Percentiles rank a stretch among this genome's conserved stretches.
Conservation (phyloP, 1,284 basidiomycete genomes). For the Meira nashicola region DNA sequence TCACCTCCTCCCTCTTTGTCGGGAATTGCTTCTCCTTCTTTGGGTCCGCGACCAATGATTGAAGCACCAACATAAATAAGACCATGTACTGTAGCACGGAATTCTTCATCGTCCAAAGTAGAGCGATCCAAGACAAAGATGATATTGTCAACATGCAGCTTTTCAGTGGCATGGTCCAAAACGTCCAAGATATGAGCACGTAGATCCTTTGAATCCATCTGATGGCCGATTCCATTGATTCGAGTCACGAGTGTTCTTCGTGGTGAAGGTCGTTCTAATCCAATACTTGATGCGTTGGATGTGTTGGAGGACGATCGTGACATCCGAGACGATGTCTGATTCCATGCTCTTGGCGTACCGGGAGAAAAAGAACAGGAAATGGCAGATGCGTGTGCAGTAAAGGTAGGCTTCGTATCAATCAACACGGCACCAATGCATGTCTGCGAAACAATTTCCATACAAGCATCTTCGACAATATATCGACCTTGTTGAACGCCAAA, state of each 20-base stretch:
- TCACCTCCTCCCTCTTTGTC: background rate
- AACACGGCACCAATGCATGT: slow-evolving; percentile 8
- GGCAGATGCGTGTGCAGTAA: background rate
- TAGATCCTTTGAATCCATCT: slow-evolving; percentile 1
- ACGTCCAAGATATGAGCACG: slow-evolving; percentile 4
- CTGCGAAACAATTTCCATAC: slow-evolving; percentile 6
- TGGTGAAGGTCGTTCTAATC: background rate
- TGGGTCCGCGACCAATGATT: slow-evolving; percentile 1
- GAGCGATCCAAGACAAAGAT: slow-evolving; percentile 12
- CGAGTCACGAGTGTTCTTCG: background rate
- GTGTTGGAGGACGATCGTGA: background rate
- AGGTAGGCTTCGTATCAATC: slow-evolving; percentile 5
- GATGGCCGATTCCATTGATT: background rate
- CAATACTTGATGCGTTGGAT: too few species aligned
- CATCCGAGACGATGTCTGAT: background rate
- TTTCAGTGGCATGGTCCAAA: slow-evolving; percentile 8
- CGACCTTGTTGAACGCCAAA: background rate
- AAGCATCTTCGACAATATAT: slow-evolving; percentile 5
- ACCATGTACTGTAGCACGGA: slow-evolving; percentile 9
- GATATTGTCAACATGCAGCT: slow-evolving; percentile 9
- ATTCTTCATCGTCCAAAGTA: slow-evolving; percentile 2
- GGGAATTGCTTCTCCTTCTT: slow-evolving; percentile 2
- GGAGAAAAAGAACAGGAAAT: too few species aligned
- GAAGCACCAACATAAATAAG: slow-evolving; percentile 5
- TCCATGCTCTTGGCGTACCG: background rate